Evolutionary conservation across 306 rosid genomes (phyloP).

Genomic region (Ormosia emarginata): DNA sequence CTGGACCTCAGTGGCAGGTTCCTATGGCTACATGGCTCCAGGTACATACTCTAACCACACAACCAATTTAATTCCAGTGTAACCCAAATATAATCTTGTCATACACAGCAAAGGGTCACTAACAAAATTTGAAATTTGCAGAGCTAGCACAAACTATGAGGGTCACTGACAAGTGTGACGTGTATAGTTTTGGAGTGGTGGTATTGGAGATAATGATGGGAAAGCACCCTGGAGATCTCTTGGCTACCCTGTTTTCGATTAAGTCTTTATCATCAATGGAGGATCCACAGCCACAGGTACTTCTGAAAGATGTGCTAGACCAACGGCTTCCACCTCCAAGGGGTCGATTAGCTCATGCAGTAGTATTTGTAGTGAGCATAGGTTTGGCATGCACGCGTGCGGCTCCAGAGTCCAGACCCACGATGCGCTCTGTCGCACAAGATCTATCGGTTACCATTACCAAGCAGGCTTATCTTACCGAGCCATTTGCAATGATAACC

Average conservation of each 20-base stretch:
- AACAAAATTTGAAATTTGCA: constrained; percentile 18
- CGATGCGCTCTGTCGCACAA: constrained; percentile 66
- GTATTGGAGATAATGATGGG: constrained; percentile 63
- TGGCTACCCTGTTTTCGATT: constrained; percentile 18
- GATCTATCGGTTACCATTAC: constrained; percentile 40
- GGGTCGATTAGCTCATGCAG: constrained; percentile 35
- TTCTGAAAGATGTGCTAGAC: constrained; percentile 55
- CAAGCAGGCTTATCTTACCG: constrained; percentile 19
- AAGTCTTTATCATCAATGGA: constrained; percentile 17
- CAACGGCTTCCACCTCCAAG: constrained; percentile 58
- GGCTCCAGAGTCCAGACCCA: constrained; percentile 58
- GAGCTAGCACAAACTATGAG: constrained; percentile 61
- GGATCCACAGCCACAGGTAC: background rate
- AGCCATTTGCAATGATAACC: constrained; percentile 38
- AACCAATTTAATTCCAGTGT: background rate
- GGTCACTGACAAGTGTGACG: constrained; percentile 55
- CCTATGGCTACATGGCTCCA: constrained; percentile 83
- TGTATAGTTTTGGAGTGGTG: constrained; percentile 67
- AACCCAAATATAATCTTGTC: background rate
- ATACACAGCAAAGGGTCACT: background rate
- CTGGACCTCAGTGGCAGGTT: constrained; percentile 65
- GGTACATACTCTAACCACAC: constrained; percentile 30
- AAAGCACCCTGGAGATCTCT: constrained; percentile 60
- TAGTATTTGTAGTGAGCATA: constrained; percentile 34
- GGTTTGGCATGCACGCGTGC: constrained; percentile 53